These are phyloP conservation scores for Amaranthus cruentus DNA, from an alignment of 148 eudicot species.

Conservation along the genomic window DNA sequence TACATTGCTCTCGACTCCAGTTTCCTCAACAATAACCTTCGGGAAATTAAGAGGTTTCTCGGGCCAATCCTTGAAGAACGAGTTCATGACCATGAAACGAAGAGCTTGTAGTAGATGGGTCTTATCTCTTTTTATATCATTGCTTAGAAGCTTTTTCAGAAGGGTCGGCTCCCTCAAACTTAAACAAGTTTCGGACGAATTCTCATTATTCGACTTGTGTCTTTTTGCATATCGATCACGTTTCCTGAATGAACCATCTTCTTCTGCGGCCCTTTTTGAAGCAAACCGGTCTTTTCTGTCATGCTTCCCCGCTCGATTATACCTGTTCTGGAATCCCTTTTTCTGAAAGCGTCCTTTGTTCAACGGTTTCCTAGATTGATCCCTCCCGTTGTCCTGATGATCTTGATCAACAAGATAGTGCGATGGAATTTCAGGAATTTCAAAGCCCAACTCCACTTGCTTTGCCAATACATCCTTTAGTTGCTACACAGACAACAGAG, in stretches of 20 bases:
- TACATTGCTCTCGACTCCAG: conserved; percentile 19
- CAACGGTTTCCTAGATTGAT: conserved; percentile 25
- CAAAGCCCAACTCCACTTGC: conserved; percentile 86
- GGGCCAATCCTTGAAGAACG: conserved; percentile 64
- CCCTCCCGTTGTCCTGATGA: conserved; percentile 30
- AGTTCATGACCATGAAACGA: conserved; percentile 77
- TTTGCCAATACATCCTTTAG: conserved; percentile 81
- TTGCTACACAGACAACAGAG: conserved; percentile 50
- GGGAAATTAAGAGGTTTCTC: conserved; percentile 60
- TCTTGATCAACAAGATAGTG: conserved; percentile 61
- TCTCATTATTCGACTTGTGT: conserved; percentile 20
- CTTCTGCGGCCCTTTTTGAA: conserved; percentile 28
- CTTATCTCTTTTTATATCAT: conserved; percentile 62
- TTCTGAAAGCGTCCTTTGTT: conserved; percentile 50
- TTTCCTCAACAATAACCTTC: conserved; percentile 47
- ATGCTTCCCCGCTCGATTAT: conserved; percentile 48
- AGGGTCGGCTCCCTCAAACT: conserved; percentile 56
- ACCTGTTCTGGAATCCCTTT: conserved; percentile 52
- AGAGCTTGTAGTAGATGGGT: conserved; percentile 62
- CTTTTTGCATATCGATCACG: conserved; percentile 29
- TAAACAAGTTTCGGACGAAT: conserved; percentile 9
- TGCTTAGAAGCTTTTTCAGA: conserved; percentile 62
- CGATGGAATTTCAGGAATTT: conserved; percentile 91
- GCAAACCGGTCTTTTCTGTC: conserved; percentile 29
- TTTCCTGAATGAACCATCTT: conserved; percentile 20